Conservation (phyloP, 306 rosid species). For the Myrica gale region DNA sequence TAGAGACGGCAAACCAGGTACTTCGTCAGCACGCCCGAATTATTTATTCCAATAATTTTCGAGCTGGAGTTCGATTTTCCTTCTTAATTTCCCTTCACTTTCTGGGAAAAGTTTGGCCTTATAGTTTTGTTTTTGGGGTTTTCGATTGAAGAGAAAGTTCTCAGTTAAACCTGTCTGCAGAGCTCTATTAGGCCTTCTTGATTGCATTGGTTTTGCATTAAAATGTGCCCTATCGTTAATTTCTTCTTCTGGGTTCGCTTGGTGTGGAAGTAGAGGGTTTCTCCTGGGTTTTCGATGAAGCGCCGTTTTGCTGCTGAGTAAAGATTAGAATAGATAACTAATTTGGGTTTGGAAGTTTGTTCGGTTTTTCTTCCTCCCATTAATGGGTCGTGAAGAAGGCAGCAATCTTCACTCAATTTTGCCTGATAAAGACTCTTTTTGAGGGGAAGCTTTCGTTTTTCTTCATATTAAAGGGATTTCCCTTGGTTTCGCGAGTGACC, state of each 20-base stretch:
- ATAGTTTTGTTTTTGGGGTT: too few species aligned
- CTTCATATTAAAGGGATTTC: neutral
- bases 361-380: neutral
- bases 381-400: neutral
- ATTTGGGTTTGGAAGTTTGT: neutral
- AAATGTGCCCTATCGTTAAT: neutral
- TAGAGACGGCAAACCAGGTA: neutral
- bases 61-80: neutral
- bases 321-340: neutral
- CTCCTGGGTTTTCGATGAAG: neutral
- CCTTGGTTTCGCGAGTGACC: conserved; percentile 2
- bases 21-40: neutral
- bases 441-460: conserved; percentile 20
- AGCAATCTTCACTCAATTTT: neutral
- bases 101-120: neutral
- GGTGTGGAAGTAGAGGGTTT: neutral
- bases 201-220: neutral
- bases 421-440: neutral
- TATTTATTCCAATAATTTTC: neutral
- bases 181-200: neutral
- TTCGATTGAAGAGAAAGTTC: neutral
- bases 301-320: neutral
- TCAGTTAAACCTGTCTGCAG: neutral
- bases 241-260: neutral
- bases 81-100: neutral